Evolutionary conservation across 192 early-diverging fungal genomes (phyloP), one percentile per base, ranked within the genome.

Genomic region (Coemansia sp.): DNA sequence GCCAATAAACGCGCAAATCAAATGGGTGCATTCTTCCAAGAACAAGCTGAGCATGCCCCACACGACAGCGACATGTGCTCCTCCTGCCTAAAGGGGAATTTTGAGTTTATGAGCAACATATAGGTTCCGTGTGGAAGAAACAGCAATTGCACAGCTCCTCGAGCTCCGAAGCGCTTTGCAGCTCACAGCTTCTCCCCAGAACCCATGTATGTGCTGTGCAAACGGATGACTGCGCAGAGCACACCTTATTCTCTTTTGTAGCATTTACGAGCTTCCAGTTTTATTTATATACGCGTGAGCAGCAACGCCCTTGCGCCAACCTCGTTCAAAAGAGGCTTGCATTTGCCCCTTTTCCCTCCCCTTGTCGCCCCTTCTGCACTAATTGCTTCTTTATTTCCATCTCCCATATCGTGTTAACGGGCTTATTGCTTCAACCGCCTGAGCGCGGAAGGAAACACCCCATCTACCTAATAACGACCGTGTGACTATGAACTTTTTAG

Each of bases 401-500:
- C 49, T 50, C 49, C 51, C 9, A 22, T 45, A 41, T 8, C 41
- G 14, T 45, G 41, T n/a, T 45, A 16, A 45, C 41, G 41, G 14
- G 14, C 14, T n/a, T 16, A 45, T 9, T 45, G 11, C 11, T 45
- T 45, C 41, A 16, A 3, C 41, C 41, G 41, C 41, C 48, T 11
- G n/a, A n/a, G 17, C 48, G 48, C 48, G 48, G 16, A 19, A 19
- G 48, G 48, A 21, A 19, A 19, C 19, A 8, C 48, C 48, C 7
- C 7, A 16, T 49, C 17, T 17, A 49, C 16, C 41, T 45, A 45
- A 45, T 45, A 35, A 35, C 31, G 31, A 45, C 16, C 41, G 14
- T 45, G 41, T n/a, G 41, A 49, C 12, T 35, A 79, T 79, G 76
- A 47, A 69, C 64, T 79, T 67, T 61, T 35, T 79, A 43, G 61